Percentiles rank a stretch among this genome's conserved stretches.
phyloP scores from a whole-genome alignment of 2,329 filamentous ascomycete species.

The Xylaria sp. region DNA sequence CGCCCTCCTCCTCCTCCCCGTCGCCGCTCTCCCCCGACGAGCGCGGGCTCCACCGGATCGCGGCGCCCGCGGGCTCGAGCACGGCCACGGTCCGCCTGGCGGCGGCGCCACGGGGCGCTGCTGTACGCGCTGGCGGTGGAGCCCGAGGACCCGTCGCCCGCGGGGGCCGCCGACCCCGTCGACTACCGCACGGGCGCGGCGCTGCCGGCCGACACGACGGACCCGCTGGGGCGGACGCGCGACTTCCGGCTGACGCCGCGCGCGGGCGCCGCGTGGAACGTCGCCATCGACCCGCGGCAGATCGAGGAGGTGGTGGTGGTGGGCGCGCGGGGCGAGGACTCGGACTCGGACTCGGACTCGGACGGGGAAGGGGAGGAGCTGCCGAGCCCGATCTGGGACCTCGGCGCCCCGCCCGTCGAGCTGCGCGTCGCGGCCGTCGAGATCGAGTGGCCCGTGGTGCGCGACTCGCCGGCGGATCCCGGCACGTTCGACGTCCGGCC shows the following conservation, averaged over 20 bases:
- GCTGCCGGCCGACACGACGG: constrained; percentile 20
- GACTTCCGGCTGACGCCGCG: constrained; percentile 27
- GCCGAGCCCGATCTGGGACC: constrained; percentile 29
- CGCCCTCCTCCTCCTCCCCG: constrained; percentile 1
- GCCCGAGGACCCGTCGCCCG: no score
- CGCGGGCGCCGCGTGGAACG: constrained; percentile 22
- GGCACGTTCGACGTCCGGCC: constrained; percentile 20
- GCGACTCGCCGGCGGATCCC: constrained; percentile 27
- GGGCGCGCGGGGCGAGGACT: not conserved
- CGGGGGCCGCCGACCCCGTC: constrained; percentile 9
- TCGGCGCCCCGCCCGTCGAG: constrained; percentile 30
- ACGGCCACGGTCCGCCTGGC: constrained; percentile 16
- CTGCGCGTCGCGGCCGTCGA: constrained; percentile 29
- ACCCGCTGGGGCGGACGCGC: constrained; percentile 18
- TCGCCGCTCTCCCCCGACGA: constrained; percentile 7
- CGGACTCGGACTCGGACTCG: not conserved
- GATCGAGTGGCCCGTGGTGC: constrained; percentile 30
- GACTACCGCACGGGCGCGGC: constrained; percentile 19
- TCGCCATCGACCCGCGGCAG: constrained; percentile 31
- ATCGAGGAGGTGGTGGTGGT: constrained; percentile 18
- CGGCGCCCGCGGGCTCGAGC: constrained; percentile 11
- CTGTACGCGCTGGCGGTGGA: constrained; percentile 32
- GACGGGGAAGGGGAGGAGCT: constrained; percentile 4
- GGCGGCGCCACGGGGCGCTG: constrained; percentile 27
- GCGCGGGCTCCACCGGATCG: constrained; percentile 19